Evolutionary conservation across 768 basidiomycete species (phyloP), one percentile per base, ranked within the genome.

Genomic region (Infundibulicybe gibba): DNA sequence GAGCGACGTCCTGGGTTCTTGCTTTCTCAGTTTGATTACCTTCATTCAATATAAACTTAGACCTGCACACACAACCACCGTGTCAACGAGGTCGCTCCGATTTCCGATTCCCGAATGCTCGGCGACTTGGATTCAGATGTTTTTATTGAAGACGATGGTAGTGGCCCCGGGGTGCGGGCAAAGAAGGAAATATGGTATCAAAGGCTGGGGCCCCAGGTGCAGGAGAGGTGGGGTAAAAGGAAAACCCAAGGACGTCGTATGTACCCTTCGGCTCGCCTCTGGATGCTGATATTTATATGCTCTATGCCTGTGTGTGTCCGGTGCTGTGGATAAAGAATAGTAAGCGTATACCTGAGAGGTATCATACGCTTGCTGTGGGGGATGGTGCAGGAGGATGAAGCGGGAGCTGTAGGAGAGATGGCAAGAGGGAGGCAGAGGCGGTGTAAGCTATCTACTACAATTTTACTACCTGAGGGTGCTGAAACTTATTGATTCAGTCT

Each of bases 331-430:
- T n/a, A n/a, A n/a, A n/a, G n/a, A 80, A 76, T 72, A 79, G 74
- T 70, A 74, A 3, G 54, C 51, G 2, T 86, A 87, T 48, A 80
- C 86, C 12, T 90, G 88, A 89, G 88, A 90, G 56, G 88, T 83
- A 1, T 78, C 81, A 11, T 89, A 86, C 58, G 77, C 80, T 16
- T 76, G 86, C 16, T 81, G 21, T 91, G 88, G 88, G 89, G 90
- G 56, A 82, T 79, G 3, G 85, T 90, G 0, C 83, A 86, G 54
- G 89, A 90, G 57, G 88, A 91, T 57, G 89, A 86, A 54, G 69
- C 68, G 0, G 88, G 12, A 42, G 14, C 34, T 32, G n/a, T 10
- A 34, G 45, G n/a, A n/a, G n/a, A n/a, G n/a, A n/a, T n/a, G n/a
- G n/a, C n/a, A n/a, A n/a, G n/a, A n/a, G n/a, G n/a, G n/a, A n/a